These are phyloP conservation scores for Solanum aculeatissimum DNA, from an alignment of 305 asterid genomes.

Conservation along the genomic window DNA sequence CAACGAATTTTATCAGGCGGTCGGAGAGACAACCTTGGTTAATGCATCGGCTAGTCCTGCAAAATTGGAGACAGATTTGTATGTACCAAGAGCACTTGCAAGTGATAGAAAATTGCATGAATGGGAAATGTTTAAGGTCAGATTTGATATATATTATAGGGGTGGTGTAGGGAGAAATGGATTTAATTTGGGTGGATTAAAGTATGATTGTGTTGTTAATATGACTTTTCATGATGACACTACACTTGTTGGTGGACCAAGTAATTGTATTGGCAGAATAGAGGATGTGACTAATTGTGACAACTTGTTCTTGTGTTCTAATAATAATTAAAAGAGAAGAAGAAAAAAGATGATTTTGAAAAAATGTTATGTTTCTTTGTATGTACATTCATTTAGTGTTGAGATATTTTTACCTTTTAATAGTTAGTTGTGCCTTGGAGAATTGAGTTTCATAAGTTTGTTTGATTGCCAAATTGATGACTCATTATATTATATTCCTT, in stretches of 20 bases:
- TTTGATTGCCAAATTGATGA: not conserved
- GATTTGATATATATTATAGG: not conserved
- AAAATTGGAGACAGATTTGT: not conserved
- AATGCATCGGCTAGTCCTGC: not conserved
- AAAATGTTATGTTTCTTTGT: not conserved
- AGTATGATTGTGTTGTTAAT: not conserved
- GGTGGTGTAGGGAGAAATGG: slow-evolving; percentile 1
- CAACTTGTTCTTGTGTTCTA: not conserved
- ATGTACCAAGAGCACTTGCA: not conserved
- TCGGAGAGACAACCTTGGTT: not conserved
- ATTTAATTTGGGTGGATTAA: not conserved
- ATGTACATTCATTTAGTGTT: not conserved
- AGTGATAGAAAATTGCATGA: not conserved
- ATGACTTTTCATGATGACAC: not conserved
- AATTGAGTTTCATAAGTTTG: not conserved
- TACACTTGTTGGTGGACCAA: slow-evolving; percentile 1
- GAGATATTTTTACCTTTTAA: not conserved
- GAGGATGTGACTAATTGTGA: not conserved
- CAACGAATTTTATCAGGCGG: not conserved
- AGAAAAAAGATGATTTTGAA: not conserved
- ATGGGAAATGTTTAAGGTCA: not conserved
- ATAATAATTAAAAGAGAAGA: not conserved
- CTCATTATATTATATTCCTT: not conserved
- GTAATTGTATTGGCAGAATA: not conserved
- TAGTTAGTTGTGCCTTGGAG: not conserved